A percentile compares a stretch with the other conserved stretches of the same genome.
phyloP scores from a whole-genome alignment of 2,329 filamentous ascomycete species.

The Mycosphaerella arachidis region DNA sequence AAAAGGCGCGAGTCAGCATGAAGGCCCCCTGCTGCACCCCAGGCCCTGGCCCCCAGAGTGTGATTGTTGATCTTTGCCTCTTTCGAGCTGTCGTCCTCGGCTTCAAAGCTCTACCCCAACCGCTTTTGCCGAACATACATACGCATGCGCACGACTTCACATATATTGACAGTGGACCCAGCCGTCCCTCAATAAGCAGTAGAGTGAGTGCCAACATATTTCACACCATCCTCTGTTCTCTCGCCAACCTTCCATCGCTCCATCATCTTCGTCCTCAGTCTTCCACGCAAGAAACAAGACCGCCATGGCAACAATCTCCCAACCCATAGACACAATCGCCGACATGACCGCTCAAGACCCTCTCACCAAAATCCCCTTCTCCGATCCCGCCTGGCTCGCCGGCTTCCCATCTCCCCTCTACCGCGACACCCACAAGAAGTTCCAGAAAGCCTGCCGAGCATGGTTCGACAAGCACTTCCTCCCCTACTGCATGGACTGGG shows the following conservation, averaged over 20 bases:
- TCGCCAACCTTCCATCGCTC: neutral
- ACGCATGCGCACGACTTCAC: neutral
- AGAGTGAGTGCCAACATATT: neutral
- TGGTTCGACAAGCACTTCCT: conserved; percentile 23
- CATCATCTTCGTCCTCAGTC: neutral
- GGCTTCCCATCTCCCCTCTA: conserved; percentile 21
- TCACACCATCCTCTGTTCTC: neutral
- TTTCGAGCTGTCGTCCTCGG: neutral
- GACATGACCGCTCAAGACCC: conserved; percentile 14
- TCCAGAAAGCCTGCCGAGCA: conserved; percentile 21
- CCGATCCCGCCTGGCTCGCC: conserved; percentile 18
- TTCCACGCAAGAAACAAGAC: neutral
- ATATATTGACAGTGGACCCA: neutral
- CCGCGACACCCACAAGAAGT: conserved; percentile 18
- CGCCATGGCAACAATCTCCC: neutral
- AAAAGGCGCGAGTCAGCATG: no score
- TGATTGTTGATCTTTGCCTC: neutral
- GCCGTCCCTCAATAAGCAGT: neutral
- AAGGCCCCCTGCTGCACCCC: no score
- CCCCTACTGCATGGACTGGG: conserved; percentile 22
- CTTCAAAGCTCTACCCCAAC: neutral
- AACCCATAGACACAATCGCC: neutral
- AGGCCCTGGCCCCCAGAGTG: no score
- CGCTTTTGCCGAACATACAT: neutral
- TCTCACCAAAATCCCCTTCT: conserved; percentile 19